These are phyloP conservation scores for Aspergillus ostianus DNA, from an alignment of 495 filamentous ascomycete species.

Conservation along the genomic window DNA sequence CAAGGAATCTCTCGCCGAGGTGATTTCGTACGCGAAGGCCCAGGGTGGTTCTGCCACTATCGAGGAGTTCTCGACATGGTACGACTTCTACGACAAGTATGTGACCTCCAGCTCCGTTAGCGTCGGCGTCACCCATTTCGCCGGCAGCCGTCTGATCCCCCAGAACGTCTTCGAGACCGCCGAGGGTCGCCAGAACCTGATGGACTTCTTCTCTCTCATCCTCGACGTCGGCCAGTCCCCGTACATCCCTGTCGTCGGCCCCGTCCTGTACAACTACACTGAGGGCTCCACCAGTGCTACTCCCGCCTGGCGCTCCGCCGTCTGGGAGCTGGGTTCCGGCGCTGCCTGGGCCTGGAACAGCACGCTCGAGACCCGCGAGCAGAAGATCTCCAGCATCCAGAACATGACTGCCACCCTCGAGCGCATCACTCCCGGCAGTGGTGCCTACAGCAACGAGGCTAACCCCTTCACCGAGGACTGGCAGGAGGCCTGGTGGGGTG, in stretches of 20 bases:
- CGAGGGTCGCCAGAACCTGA: conserved; percentile 28
- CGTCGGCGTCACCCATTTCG: conserved; percentile 31
- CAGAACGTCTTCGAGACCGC: conserved; percentile 25
- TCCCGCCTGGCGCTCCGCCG: conserved; percentile 43
- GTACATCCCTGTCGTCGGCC: conserved; percentile 31
- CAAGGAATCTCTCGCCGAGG: conserved; percentile 27
- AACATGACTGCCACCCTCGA: conserved; percentile 35
- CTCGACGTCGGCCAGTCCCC: conserved; percentile 21
- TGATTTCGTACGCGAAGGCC: conserved; percentile 29
- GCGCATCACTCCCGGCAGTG: conserved; percentile 40
- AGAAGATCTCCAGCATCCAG: conserved; percentile 30
- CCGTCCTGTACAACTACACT: conserved; percentile 29
- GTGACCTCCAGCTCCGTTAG: conserved; percentile 28
- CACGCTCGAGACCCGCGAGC: conserved; percentile 30
- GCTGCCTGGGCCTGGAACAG: conserved; percentile 36
- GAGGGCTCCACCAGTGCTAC: conserved; percentile 35
- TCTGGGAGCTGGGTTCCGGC: conserved; percentile 39
- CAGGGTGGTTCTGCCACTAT: conserved; percentile 30
- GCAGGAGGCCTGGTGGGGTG: conserved; percentile 48
- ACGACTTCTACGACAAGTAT: conserved; percentile 37
- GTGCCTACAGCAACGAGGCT: conserved; percentile 48
- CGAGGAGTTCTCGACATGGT: conserved; percentile 30
- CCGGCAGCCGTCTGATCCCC: conserved; percentile 39
- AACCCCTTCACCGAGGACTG: conserved; percentile 44
- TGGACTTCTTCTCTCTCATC: conserved; percentile 17